Evolutionary conservation across 2,329 filamentous ascomycete species (phyloP), one percentile per base, ranked within the genome.

Genomic region (Verticillium longisporum): DNA sequence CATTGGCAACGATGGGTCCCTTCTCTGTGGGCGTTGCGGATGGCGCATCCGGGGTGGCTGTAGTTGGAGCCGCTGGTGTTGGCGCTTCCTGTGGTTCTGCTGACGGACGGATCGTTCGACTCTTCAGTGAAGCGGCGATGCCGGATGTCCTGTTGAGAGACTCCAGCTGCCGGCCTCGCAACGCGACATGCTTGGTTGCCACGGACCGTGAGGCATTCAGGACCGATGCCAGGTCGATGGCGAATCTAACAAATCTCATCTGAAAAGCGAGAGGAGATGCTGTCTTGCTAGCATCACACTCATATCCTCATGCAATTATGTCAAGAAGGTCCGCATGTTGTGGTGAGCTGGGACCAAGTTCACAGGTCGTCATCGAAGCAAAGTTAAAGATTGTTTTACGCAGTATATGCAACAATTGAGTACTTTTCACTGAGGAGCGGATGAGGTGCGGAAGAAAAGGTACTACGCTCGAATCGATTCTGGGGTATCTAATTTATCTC

Each of bases 141-240:
- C 75, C 81, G 38, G 80, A 82, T 4, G 77, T 78, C 64, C 74
- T 75, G 65, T 72, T 73, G 69, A 82, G 83, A 54, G 73, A 75
- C 62, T 84, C 80, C 60, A 84, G 70, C 72, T 86, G 84, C 54
- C 79, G 77, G 61, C 78, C 71, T 65, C 85, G 79, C 59, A 88
- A 76, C 62, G 83, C 83, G 57, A 84, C 71, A 73, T 88, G 86
- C 72, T 83, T 87, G 57, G 80, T 74, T 57, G 88, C 88, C 63
- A 93, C 82, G 37, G 83, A 83, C 62, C 87, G 84, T 58, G 89
- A 88, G 71, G 86, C 89, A 78, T 83, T 86, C 73, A 89, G 80
- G 65, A 93, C 80, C 63, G 87, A 84, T 66, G 87, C 85, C 68
- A 89, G 78, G 77, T 93, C 90, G 71, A 92, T 78, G 64, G 80